phyloP scores from a whole-genome alignment of 2,329 filamentous ascomycete genomes.

The Penicillium freii region DNA sequence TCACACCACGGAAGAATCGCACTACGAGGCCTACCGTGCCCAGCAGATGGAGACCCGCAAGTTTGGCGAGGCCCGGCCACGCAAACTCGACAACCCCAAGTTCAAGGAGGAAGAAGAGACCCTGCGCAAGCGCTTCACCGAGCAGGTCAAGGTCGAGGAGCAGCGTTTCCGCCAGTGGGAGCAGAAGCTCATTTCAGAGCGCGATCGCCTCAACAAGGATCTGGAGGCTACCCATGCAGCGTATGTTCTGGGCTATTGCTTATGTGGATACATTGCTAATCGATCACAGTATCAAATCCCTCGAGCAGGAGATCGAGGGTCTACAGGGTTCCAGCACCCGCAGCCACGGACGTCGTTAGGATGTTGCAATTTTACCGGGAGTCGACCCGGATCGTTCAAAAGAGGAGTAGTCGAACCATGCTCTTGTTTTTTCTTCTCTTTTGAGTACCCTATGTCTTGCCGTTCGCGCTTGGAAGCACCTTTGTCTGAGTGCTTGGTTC shows the following conservation, averaged over 20 bases:
- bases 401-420: slow-evolving; percentile 28
- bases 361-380: slow-evolving; percentile 18
- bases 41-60: slow-evolving; percentile 99
- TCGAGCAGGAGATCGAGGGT: slow-evolving; percentile 83
- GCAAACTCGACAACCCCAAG: slow-evolving; percentile 99
- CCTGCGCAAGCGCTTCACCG: slow-evolving; percentile 96
- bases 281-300: slow-evolving; percentile 47
- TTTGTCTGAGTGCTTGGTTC: slow-evolving; percentile 30
- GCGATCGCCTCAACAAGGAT: slow-evolving; percentile 99
- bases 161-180: slow-evolving; percentile 99
- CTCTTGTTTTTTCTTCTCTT: slow-evolving; percentile 34
- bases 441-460: slow-evolving; percentile 38
- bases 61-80: slow-evolving; percentile 93
- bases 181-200: slow-evolving; percentile 98
- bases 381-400: slow-evolving; percentile 23
- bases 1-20: slow-evolving; percentile 97
- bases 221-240: slow-evolving; percentile 94
- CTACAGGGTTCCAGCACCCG: slow-evolving; percentile 89
- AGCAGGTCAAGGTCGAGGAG: slow-evolving; percentile 99
- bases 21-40: slow-evolving; percentile 98
- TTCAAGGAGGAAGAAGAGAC: slow-evolving; percentile 99
- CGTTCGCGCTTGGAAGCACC: slow-evolving; percentile 33
- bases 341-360: slow-evolving; percentile 87
- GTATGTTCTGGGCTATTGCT: slow-evolving; percentile 36
- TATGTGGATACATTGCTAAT: slow-evolving; percentile 28